phyloP scores from a whole-genome alignment of 1,284 basidiomycete species.

The Vanrija sp. region DNA sequence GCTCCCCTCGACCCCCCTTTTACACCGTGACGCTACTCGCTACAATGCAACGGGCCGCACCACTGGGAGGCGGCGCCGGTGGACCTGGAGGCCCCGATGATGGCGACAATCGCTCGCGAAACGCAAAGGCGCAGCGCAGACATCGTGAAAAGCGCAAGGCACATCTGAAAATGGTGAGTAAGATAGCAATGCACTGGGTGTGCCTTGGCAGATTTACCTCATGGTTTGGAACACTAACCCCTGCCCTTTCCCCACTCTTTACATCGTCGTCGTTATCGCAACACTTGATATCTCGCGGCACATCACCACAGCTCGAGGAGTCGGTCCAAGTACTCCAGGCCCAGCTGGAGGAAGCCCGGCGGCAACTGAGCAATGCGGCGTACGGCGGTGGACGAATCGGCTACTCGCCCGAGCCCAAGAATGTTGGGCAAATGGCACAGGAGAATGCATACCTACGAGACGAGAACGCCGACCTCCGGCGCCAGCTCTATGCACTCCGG shows the following conservation, averaged over 20 bases:
- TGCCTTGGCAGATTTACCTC: no score
- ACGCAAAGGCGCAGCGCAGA: slow-evolving; percentile 81
- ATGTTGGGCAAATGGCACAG: slow-evolving; percentile 29
- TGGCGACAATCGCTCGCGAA: slow-evolving; percentile 54
- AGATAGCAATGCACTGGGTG: neutral
- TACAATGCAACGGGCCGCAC: no score
- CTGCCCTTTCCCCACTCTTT: neutral
- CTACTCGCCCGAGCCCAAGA: slow-evolving; percentile 31
- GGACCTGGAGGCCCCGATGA: slow-evolving; percentile 23
- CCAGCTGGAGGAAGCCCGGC: slow-evolving; percentile 41
- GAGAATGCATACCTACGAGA: slow-evolving; percentile 43
- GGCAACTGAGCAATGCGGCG: slow-evolving; percentile 35
- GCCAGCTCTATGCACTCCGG: slow-evolving; percentile 36
- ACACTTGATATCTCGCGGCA: neutral
- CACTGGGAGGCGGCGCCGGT: neutral
- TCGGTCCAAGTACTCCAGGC: slow-evolving; percentile 33
- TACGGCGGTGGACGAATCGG: slow-evolving; percentile 17
- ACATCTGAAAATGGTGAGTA: slow-evolving; percentile 76
- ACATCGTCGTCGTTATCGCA: neutral
- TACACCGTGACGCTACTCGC: no score
- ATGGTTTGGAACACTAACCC: no score
- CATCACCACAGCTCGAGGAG: slow-evolving; percentile 35
- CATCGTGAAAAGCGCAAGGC: slow-evolving; percentile 90
- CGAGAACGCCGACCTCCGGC: slow-evolving; percentile 40
- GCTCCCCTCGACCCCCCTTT: no score